Evolutionary conservation across 768 basidiomycete genomes (phyloP).

Genomic region (Boletus sp.): DNA sequence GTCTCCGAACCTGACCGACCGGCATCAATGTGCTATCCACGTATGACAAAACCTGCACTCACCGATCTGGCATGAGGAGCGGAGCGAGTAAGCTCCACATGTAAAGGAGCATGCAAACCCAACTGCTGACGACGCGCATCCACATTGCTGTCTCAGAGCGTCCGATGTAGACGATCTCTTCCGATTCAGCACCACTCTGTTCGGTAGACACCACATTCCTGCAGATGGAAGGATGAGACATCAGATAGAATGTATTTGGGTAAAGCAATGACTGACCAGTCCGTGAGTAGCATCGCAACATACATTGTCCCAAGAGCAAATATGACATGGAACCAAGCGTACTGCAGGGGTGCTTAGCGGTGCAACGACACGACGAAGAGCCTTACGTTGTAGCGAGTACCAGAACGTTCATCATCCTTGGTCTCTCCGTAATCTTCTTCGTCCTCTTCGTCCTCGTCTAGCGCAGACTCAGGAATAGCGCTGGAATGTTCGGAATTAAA

Average conservation of each 20-base stretch:
- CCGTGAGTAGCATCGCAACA: conserved; percentile 93
- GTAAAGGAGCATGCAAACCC: conserved; percentile 87
- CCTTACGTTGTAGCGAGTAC: conserved; percentile 91
- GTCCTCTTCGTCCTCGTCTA: conserved; percentile 75
- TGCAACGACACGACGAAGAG: background rate
- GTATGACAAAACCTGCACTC: conserved; percentile 25
- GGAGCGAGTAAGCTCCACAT: conserved; percentile 89
- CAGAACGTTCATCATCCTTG: conserved; percentile 89
- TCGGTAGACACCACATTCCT: conserved; percentile 76
- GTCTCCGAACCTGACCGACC: conserved; percentile 25
- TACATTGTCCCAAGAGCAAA: conserved; percentile 97
- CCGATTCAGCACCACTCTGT: conserved; percentile 48
- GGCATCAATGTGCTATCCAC: conserved; percentile 4
- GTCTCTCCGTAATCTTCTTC: conserved; percentile 73
- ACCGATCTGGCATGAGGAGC: conserved; percentile 88
- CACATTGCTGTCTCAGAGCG: conserved; percentile 97
- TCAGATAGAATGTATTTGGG: background rate
- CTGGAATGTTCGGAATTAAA: conserved; percentile 35
- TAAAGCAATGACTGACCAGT: conserved; percentile 70
- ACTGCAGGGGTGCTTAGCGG: conserved; percentile 45
- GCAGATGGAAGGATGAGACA: conserved; percentile 4
- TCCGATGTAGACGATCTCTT: conserved; percentile 85
- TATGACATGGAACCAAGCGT: conserved; percentile 98
- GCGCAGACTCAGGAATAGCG: conserved; percentile 89
- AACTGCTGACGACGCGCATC: conserved; percentile 96